Evolutionary conservation across 2,329 filamentous ascomycete species (phyloP), one percentile per base, ranked within the genome.

Genomic region (Pyricularia pennisetigena): DNA sequence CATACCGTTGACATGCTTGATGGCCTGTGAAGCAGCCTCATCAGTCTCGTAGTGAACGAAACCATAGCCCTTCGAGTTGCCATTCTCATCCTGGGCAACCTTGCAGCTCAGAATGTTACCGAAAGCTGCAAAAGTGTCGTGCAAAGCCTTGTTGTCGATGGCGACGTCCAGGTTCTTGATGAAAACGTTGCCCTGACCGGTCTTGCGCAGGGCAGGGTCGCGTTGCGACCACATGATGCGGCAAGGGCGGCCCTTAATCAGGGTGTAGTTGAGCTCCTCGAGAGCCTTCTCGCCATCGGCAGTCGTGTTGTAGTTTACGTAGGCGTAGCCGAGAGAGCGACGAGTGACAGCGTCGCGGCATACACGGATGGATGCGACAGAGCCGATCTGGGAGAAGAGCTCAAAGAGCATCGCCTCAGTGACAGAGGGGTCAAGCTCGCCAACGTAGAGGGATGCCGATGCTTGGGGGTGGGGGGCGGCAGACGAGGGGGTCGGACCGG

Each of bases 141-240:
- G 95, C 69, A 99, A 91, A 79, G 95, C 95, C 88, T 99, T 99
- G 90, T 99, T 99, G 84, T 99, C 95, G 76, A 99, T 99, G 75
- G 95, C 95, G 74, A 90, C 90, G 81, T 99, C 95, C 73, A 99
- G 86, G 85, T 99, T 99, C 90, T 99, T 99, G 88, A 99, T 99
- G 88, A 99, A 99, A 76, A 99, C 94, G 79, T 99, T 99, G 80
- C 95, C 95, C 83, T 97, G 93, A 73, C 95, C 95, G 74, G 93
- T 99, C 90, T 99, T 99, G 85, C 95, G 95, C 76, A 99, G 90
- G 79, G 94, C 94, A 73, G 95, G 95, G 82, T 99, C 95, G 81
- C 95, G 95, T 88, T 99, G 95, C 73, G 95, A 99, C 95, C 95
- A 99, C 95, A 99, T 99, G 84, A 99, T 99, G 78, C 95, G 94